These are phyloP conservation scores for Datisca glomerata DNA, from an alignment of 306 rosid genomes.

Conservation along the genomic window DNA sequence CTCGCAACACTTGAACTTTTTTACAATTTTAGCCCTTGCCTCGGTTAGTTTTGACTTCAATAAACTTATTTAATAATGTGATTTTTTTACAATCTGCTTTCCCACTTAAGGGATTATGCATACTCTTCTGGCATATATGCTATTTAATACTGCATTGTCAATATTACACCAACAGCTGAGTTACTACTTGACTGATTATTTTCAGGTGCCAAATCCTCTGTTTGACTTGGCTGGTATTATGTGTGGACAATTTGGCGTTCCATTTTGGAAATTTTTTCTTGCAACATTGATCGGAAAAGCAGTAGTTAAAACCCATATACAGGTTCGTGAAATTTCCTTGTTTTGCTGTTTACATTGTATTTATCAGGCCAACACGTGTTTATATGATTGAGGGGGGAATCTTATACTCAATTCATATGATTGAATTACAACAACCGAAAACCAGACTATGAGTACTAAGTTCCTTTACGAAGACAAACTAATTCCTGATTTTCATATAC, in stretches of 20 bases:
- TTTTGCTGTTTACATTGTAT: slow-evolving; percentile 2
- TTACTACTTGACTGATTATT: slow-evolving; percentile 13
- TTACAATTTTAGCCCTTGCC: slow-evolving; percentile 78
- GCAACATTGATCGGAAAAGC: slow-evolving; percentile 95
- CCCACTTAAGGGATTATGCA: too few relatives aligned
- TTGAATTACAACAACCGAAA: too few relatives aligned
- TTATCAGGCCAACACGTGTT: neutral
- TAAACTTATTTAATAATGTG: slow-evolving; percentile 11
- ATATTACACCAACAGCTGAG: neutral
- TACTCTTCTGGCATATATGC: too few relatives aligned
- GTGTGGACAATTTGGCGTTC: slow-evolving; percentile 97
- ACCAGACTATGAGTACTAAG: too few relatives aligned
- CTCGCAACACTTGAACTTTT: slow-evolving; percentile 72
- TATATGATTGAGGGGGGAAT: too few relatives aligned
- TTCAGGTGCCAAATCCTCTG: slow-evolving; percentile 94
- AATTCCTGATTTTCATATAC: too few relatives aligned
- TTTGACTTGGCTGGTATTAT: slow-evolving; percentile 99
- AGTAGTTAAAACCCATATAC: slow-evolving; percentile 86
- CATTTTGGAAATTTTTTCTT: slow-evolving; percentile 82
- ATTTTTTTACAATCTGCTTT: neutral
- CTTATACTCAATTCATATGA: too few relatives aligned
- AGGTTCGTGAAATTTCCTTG: slow-evolving; percentile 38
- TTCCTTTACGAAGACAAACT: too few relatives aligned
- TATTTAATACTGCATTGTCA: too few relatives aligned
- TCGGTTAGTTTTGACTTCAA: slow-evolving; percentile 65